Conservation (phyloP, 805 yeast species). For the Saccharomycopsis oosterbeekiorum region DNA sequence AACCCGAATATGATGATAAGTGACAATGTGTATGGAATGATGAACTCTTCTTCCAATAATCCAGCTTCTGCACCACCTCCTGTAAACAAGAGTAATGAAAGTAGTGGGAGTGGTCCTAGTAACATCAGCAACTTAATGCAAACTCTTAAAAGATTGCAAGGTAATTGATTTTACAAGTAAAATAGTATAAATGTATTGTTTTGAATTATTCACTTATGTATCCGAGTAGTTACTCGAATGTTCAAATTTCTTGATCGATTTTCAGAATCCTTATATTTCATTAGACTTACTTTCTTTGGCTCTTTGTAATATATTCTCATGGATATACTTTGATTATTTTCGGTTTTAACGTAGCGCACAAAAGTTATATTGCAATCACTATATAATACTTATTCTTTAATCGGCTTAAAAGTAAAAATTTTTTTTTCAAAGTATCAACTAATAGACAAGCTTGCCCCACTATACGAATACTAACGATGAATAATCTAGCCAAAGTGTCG, state of each 20-base stretch:
- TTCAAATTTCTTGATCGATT: no score
- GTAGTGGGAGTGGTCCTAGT: slow-evolving; percentile 11
- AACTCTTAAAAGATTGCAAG: slow-evolving; percentile 17
- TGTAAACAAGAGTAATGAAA: background rate
- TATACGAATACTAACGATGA: no score
- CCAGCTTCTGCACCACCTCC: slow-evolving; percentile 2
- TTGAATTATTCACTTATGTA: background rate
- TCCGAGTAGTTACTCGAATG: background rate
- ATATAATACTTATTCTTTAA: no score
- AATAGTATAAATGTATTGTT: background rate
- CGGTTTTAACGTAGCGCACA: no score
- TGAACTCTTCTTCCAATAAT: background rate
- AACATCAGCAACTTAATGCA: slow-evolving; percentile 18
- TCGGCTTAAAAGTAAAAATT: no score
- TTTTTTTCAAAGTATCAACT: no score
- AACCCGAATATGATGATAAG: background rate
- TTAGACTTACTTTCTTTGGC: background rate
- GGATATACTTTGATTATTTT: no score
- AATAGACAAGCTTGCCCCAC: no score
- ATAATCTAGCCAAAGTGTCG: no score
- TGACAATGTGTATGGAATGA: background rate
- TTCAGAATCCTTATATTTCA: background rate
- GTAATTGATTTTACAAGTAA: slow-evolving; percentile 3
- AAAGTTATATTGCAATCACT: no score
- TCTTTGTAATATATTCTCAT: background rate